Evolutionary conservation across 495 filamentous ascomycete genomes (phyloP).

Genomic region (Xylaria scruposa): DNA sequence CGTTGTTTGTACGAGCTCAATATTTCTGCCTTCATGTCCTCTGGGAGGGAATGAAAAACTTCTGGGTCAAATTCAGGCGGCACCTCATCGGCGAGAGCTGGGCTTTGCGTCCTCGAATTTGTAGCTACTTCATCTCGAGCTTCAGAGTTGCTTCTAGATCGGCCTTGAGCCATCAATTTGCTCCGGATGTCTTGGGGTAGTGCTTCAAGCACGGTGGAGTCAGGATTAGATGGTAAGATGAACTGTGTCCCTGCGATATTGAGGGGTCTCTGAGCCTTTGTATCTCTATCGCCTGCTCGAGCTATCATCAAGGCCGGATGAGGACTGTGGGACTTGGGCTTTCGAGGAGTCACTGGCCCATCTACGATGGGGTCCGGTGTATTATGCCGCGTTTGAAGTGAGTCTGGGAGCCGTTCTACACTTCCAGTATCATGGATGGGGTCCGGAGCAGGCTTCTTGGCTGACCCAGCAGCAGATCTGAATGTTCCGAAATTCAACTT

Average conservation of each 20-base stretch:
- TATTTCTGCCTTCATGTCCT: constrained; percentile 82
- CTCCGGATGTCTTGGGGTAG: constrained; percentile 80
- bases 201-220: constrained; percentile 76
- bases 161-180: constrained; percentile 62
- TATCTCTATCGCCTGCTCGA: constrained; percentile 61
- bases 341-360: constrained; percentile 68
- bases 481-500: constrained; percentile 53
- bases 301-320: constrained; percentile 64
- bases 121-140: constrained; percentile 33
- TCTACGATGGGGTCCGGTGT: constrained; percentile 48
- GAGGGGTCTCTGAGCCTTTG: constrained; percentile 66
- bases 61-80: constrained; percentile 71
- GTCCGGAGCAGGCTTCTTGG: constrained; percentile 40
- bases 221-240: constrained; percentile 79
- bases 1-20: constrained; percentile 66
- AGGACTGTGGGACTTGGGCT: constrained; percentile 51
- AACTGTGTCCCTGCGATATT: constrained; percentile 89
- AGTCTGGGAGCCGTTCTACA: constrained; percentile 42
- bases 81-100: constrained; percentile 39
- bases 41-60: constrained; percentile 77
- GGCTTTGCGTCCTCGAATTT: constrained; percentile 52
- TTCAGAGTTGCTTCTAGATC: constrained; percentile 32
- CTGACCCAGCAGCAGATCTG: constrained; percentile 27
- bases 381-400: constrained; percentile 52
- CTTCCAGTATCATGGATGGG: constrained; percentile 34